Conservation (phyloP, 495 filamentous ascomycete species). For the Chaetomium fimeti region DNA sequence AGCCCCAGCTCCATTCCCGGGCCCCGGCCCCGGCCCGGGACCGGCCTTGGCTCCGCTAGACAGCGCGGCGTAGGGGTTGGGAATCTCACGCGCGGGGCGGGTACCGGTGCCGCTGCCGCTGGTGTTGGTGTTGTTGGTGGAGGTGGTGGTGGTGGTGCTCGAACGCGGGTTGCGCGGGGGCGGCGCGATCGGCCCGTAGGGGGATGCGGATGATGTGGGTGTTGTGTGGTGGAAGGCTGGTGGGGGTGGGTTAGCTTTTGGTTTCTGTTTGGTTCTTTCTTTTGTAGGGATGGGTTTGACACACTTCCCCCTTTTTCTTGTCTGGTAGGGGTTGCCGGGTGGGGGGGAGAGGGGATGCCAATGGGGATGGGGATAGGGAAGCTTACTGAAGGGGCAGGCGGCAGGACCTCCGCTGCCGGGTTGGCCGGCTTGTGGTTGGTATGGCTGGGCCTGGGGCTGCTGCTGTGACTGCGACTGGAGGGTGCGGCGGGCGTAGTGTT, state of each 20-base stretch:
- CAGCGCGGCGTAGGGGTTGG: background rate
- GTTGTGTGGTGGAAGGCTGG: constrained; percentile 9
- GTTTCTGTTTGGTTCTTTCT: background rate
- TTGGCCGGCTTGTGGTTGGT: background rate
- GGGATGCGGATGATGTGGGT: background rate
- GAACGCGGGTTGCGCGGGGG: background rate
- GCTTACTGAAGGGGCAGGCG: constrained; percentile 9
- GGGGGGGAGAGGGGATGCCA: background rate
- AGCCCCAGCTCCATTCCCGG: too few relatives aligned
- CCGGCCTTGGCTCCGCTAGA: background rate
- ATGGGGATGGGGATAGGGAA: background rate
- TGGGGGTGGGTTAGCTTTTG: background rate
- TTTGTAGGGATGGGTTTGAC: background rate
- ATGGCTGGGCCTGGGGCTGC: background rate
- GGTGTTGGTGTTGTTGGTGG: background rate
- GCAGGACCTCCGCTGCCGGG: background rate
- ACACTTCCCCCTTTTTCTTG: background rate
- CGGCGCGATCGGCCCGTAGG: constrained; percentile 17
- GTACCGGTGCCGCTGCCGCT: background rate
- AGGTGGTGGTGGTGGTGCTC: background rate
- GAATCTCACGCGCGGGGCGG: background rate
- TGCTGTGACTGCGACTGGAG: background rate
- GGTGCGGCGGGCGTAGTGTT: background rate
- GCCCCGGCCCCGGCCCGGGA: too few relatives aligned
- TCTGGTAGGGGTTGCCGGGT: background rate